Conservation (phyloP, 1,284 basidiomycete species). For the Sanguinoderma infundibulare region DNA sequence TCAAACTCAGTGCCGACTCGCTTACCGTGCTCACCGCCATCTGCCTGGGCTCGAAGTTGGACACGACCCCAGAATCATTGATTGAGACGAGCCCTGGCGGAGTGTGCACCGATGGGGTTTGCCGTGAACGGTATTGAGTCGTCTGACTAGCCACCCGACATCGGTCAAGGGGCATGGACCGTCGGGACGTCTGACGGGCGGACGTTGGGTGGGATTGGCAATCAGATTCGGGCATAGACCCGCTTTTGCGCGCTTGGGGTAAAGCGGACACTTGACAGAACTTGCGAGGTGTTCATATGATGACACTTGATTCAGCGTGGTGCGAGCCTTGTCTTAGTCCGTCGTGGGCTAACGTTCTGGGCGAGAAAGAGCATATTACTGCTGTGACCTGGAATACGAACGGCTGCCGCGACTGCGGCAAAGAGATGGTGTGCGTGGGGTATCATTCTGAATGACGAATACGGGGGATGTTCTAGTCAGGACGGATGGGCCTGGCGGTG, state of each 20-base stretch:
- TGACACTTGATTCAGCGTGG: no score
- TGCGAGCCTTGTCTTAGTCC: no score
- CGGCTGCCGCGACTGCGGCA: not conserved
- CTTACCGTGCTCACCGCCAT: slow-evolving; percentile 1
- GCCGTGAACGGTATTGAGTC: no score
- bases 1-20: slow-evolving; percentile 7
- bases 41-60: slow-evolving; percentile 4
- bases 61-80: slow-evolving; percentile 8
- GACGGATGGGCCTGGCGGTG: not conserved
- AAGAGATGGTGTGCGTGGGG: no score
- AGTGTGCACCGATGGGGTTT: not conserved
- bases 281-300: no score
- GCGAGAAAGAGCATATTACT: no score
- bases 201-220: slow-evolving; percentile 8
- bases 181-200: not conserved
- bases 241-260: no score
- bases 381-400: not conserved
- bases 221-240: not conserved
- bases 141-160: not conserved
- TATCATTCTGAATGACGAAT: no score
- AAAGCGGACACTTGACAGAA: no score
- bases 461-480: no score
- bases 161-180: slow-evolving; percentile 1
- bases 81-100: not conserved
- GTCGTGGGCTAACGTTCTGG: no score